Percentiles rank a stretch among this genome's conserved stretches.
These are phyloP conservation scores for Evernia prunastri DNA, from an alignment of 495 filamentous ascomycete genomes.

Conservation along the genomic window DNA sequence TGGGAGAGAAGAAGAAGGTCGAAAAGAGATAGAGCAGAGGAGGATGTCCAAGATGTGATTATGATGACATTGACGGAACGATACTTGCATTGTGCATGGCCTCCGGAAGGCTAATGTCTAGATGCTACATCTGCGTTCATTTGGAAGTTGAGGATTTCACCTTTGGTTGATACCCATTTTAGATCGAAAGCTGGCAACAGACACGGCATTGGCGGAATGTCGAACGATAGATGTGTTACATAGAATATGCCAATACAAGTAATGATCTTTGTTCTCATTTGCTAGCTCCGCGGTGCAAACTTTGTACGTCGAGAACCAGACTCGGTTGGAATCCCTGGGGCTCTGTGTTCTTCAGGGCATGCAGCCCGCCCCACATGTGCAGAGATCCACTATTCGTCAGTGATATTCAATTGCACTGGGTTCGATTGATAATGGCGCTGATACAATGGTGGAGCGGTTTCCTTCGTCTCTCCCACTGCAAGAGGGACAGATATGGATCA, in stretches of 20 bases:
- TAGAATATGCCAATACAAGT: not conserved
- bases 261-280: not conserved
- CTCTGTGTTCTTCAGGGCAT: no score
- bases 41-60: not conserved
- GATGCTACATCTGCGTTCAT: not conserved
- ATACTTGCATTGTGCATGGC: not conserved
- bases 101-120: not conserved
- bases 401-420: no score
- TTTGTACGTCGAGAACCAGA: not conserved
- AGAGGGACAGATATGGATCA: no score
- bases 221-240: not conserved
- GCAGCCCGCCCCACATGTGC: no score
- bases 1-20: not conserved
- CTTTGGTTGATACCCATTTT: not conserved
- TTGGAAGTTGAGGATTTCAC: not conserved
- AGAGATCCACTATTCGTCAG: no score
- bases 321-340: no score
- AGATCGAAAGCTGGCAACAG: slow-evolving; percentile 7
- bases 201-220: not conserved
- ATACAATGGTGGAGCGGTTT: no score
- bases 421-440: no score
- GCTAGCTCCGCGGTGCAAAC: not conserved
- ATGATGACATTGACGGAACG: not conserved
- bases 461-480: no score
- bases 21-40: not conserved